Conservation (phyloP, 2,329 filamentous ascomycete genomes). For the Blastomyces parvus region DNA sequence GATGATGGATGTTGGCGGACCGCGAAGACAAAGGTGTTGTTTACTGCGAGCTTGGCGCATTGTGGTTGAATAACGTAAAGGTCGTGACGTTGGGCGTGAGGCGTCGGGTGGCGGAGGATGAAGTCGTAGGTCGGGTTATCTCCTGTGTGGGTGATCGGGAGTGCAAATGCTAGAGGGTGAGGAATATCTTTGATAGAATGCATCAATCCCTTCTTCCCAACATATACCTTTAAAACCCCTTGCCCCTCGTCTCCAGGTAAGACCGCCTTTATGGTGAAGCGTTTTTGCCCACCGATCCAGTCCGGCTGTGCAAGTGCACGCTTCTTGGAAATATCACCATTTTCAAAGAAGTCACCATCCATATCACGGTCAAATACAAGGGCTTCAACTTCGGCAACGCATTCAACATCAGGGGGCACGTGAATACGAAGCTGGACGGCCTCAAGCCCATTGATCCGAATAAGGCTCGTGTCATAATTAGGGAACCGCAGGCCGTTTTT, state of each 20-base stretch:
- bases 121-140: slow-evolving; percentile 94
- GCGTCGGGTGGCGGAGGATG: slow-evolving; percentile 83
- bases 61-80: slow-evolving; percentile 96
- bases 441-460: slow-evolving; percentile 81
- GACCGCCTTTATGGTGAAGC: slow-evolving; percentile 86
- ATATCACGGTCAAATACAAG: slow-evolving; percentile 67
- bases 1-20: slow-evolving; percentile 83
- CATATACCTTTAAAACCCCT: slow-evolving; percentile 81
- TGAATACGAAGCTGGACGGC: slow-evolving; percentile 83
- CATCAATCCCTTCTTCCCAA: slow-evolving; percentile 90
- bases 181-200: slow-evolving; percentile 95
- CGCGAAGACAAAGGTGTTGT: slow-evolving; percentile 97
- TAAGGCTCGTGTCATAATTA: slow-evolving; percentile 82
- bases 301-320: slow-evolving; percentile 82
- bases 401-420: slow-evolving; percentile 81
- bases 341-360: slow-evolving; percentile 91
- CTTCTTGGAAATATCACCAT: slow-evolving; percentile 75
- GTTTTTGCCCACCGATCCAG: slow-evolving; percentile 78
- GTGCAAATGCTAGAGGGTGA: slow-evolving; percentile 75
- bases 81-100: slow-evolving; percentile 93
- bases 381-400: slow-evolving; percentile 85
- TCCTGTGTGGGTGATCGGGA: slow-evolving; percentile 84
- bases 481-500: slow-evolving; percentile 67
- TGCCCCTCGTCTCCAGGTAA: slow-evolving; percentile 86
- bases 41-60: slow-evolving; percentile 74